Evolutionary conservation across 2,329 filamentous ascomycete genomes (phyloP), one percentile per base, ranked within the genome.

Genomic region (Hymenoscyphus fraxineus): DNA sequence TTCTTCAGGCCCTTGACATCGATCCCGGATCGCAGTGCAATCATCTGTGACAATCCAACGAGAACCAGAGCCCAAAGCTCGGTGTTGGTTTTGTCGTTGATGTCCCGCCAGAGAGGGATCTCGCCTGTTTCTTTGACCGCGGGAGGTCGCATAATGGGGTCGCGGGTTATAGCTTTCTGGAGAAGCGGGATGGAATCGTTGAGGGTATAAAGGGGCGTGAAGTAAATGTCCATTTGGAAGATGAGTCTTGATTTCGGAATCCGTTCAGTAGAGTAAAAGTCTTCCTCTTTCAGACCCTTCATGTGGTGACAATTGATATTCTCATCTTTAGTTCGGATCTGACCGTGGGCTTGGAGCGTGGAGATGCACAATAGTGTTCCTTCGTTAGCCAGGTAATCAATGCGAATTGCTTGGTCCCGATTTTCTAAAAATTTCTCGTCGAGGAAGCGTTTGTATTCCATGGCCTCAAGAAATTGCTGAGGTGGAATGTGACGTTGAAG

Each of bases 41-140:
- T 76, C 38, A 84, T 78, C 66, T 90, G 86, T 40, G 87, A 78
- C 1, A 91, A 80, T 5, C 86, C 83, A 4, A 84, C 82, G 4
- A 92, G 74, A 12, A 89, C 80, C 67, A 86, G 83, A 62, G 83
- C 81, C 88, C 90, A 93, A 62, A 87, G 82, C 0, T 79, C 76
- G n/a, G 74, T 75, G 65, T 91, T 82, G 0, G 84, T 71, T 6
- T 82, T 78, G 7, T 85, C 87, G 66, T 89, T 85, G 65, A 93
- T 86, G 73, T 89, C 88, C 61, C 86, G 83, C 90, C 90, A 93
- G 61, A 91, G 82, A 0, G 90, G 90, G 3, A 91, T 78, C 54
- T 58, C 47, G 6, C 59, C 58, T 0, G 72, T 73, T 10, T 54
- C 47, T 12, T 19, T 10, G 19, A 27, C 19, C n/a, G 19, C 10